Base-by-base conservation (phyloP, 345 rosid genomes). In the Acer negundo region DNA sequence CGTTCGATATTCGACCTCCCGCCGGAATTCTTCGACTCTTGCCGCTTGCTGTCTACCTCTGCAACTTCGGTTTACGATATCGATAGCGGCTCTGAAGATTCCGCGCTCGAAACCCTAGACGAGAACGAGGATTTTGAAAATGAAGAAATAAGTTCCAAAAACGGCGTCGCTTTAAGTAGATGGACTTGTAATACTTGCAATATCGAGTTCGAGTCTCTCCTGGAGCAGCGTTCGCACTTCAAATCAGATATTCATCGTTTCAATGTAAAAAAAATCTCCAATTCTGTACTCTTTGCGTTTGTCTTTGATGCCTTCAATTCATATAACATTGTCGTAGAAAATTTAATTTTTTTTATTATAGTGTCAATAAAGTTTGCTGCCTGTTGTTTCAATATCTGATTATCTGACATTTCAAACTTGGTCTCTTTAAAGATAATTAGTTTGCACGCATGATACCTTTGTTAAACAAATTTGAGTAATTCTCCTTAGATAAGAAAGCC, bases 141-240 rank as follows among this genome's bases (percentile, higher is more conserved):
- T 55, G 91, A 86, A 63, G 85, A 80, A 46, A 80, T 67, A 38
- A 74, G 22, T 78, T 64, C 82, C 53, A 82, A 62, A 56, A 81
- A 72, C 69, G 89, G 75, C 51, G 82, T 71, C 23, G 73, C 67
- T 73, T 64, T 87, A 55, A 82, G 83, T 59, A 83, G 98, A 80
- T 96, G 94, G 97, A 96, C 98, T 26, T 96, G 99, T 86, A 89
- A 92, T 76, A 90, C 90, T 70, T 96, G 99, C 85, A 83, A 84
- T 85, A 87, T 84, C 35, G 99, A 90, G 81, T 94, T 96, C 83
- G 87, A 87, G 22, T 94, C 94, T 67, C 98, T 92, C 63, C 90
- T 75, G 70, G 95, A 92, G 69, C 98, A 95, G 82, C 98, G 98
- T 76, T 84, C 86, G 20, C 98, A 95, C 77, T 95, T 95, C 90